Conservation (phyloP, 768 basidiomycete species). For the Auriculariales sp. region DNA sequence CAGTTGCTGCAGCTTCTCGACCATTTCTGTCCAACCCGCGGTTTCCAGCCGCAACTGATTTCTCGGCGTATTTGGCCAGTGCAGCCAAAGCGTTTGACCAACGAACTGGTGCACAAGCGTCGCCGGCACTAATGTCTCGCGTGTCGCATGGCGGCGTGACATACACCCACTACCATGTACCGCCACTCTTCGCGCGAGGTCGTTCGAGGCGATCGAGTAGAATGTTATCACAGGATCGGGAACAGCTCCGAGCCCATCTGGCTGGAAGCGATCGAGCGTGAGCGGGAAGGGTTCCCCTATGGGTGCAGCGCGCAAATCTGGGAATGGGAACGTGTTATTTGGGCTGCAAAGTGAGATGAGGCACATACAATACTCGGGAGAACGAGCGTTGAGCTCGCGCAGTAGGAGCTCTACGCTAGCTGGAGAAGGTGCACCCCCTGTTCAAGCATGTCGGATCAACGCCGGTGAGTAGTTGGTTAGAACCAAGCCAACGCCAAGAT, state of each 20-base stretch:
- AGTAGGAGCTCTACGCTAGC: background rate
- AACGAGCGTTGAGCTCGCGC: background rate
- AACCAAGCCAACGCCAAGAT: no score
- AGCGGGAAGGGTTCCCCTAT: background rate
- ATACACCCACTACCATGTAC: background rate
- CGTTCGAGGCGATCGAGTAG: background rate
- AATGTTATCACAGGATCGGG: background rate
- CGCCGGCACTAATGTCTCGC: background rate
- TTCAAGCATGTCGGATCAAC: no score
- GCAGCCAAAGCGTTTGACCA: background rate
- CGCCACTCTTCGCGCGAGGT: background rate
- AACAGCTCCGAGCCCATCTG: background rate
- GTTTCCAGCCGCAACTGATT: background rate
- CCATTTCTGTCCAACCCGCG: background rate
- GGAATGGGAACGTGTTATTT: no score
- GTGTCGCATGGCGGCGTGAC: background rate
- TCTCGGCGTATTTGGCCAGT: background rate
- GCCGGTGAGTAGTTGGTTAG: no score
- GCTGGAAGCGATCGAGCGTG: background rate
- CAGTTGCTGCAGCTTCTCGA: background rate
- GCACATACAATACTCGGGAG: background rate
- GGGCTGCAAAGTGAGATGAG: no score
- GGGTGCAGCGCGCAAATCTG: background rate
- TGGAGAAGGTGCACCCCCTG: background rate
- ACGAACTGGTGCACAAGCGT: background rate